A percentile compares a stretch with the other conserved stretches of the same genome.
These are phyloP conservation scores for Artomyces pyxidatus DNA, from an alignment of 768 basidiomycete genomes.

Conservation along the genomic window DNA sequence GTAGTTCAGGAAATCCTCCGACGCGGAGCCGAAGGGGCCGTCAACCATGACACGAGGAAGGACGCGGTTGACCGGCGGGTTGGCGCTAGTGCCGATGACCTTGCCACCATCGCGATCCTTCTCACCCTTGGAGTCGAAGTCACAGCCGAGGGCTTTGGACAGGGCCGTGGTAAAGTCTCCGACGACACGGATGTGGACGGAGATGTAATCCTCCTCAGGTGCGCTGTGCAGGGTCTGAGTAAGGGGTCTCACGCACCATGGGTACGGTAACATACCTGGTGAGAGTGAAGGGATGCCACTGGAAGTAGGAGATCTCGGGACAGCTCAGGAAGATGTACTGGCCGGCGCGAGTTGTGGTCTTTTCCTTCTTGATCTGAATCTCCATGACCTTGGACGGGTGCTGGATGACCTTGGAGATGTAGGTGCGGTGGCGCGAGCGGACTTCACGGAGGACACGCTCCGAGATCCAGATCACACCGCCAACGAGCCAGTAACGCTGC, in stretches of 20 bases:
- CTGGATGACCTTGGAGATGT: conserved; percentile 90
- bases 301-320: conserved; percentile 90
- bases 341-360: conserved; percentile 72
- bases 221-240: conserved; percentile 54
- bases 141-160: conserved; percentile 75
- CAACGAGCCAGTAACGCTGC: conserved; percentile 85
- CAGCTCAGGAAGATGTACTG: conserved; percentile 92
- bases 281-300: conserved; percentile 96
- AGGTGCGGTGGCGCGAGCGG: conserved; percentile 84
- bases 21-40: conserved; percentile 89
- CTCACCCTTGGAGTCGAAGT: conserved; percentile 53
- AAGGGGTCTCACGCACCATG: no score
- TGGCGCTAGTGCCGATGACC: conserved; percentile 49
- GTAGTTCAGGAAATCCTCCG: conserved; percentile 85
- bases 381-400: conserved; percentile 94
- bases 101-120: conserved; percentile 43
- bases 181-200: conserved; percentile 86
- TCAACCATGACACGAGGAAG: conserved; percentile 94
- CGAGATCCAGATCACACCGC: conserved; percentile 75
- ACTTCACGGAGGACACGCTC: conserved; percentile 92
- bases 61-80: conserved; percentile 57
- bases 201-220: conserved; percentile 93
- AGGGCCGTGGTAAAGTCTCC: conserved; percentile 88
- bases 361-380: conserved; percentile 96
- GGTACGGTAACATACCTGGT: conserved; percentile 46